Percentiles rank a stretch among this genome's conserved stretches.
Evolutionary conservation across 805 yeast species (phyloP).

Genomic region (Suhomyces pyralidae): DNA sequence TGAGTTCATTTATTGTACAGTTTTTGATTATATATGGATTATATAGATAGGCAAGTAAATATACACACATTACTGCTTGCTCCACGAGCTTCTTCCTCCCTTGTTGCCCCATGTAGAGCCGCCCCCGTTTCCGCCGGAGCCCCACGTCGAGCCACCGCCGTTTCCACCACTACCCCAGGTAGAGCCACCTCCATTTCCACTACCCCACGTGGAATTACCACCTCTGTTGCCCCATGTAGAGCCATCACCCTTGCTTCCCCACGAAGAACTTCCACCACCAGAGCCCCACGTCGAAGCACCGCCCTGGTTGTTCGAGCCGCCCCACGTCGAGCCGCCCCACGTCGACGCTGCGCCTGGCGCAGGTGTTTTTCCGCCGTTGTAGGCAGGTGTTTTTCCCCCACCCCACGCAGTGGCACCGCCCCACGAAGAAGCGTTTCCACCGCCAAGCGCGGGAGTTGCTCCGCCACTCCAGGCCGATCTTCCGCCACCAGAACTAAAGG

Average conservation of each 20-base stretch:
- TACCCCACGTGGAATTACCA: conserved; percentile 26
- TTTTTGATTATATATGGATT: background rate
- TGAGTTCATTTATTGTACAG: background rate
- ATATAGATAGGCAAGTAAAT: background rate
- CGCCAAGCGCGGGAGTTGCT: conserved; percentile 21
- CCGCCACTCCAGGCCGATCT: conserved; percentile 56
- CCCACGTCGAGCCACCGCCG: conserved; percentile 8
- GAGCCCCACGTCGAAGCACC: conserved; percentile 17
- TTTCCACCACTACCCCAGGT: conserved; percentile 5
- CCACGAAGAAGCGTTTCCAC: conserved; percentile 11
- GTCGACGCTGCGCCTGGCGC: conserved; percentile 32
- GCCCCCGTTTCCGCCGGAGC: conserved; percentile 9
- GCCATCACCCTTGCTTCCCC: conserved; percentile 15
- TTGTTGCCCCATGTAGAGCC: conserved; percentile 6
- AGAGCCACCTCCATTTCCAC: conserved; percentile 12
- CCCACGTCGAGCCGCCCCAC: conserved; percentile 32
- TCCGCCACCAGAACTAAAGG: conserved; percentile 36
- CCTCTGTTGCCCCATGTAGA: conserved; percentile 24
- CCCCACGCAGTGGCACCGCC: conserved; percentile 54
- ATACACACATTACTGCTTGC: conserved; percentile 1
- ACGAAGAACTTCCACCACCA: conserved; percentile 11
- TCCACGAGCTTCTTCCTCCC: conserved; percentile 9
- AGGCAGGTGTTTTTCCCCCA: conserved; percentile 21
- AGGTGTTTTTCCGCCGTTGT: conserved; percentile 20
- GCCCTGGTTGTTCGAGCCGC: conserved; percentile 1